These are phyloP conservation scores for Caryopteris hybrid DNA, from an alignment of 305 asterid genomes.

Conservation along the genomic window DNA sequence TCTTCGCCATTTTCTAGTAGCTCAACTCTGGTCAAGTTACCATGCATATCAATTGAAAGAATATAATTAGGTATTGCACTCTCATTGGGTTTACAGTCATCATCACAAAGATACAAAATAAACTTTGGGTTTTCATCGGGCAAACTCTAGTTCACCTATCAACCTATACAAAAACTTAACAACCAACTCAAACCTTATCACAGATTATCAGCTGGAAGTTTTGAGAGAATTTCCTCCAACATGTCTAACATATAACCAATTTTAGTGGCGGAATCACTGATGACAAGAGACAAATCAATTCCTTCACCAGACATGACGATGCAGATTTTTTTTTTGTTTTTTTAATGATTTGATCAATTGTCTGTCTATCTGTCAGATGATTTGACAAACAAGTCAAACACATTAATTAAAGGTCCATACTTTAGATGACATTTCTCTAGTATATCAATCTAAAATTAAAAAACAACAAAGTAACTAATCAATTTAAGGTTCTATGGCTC, in stretches of 20 bases:
- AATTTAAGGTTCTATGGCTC: too few species aligned
- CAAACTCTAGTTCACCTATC: conserved; percentile 8
- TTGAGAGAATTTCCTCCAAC: conserved; percentile 1
- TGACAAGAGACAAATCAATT: background rate
- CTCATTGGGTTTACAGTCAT: background rate
- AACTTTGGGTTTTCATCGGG: background rate
- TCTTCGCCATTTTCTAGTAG: background rate
- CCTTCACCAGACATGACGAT: conserved; percentile 6
- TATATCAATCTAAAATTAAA: background rate
- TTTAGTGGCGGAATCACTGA: background rate
- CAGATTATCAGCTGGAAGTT: background rate
- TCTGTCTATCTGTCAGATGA: too few species aligned
- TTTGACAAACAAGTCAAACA: too few species aligned
- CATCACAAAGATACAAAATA: conserved; percentile 1
- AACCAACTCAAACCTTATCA: background rate
- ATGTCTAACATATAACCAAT: background rate
- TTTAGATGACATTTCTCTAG: background rate
- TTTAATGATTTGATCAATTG: background rate
- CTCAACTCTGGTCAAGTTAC: background rate
- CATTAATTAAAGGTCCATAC: background rate
- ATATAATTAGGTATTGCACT: background rate
- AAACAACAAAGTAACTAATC: background rate
- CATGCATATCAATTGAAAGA: conserved; percentile 17
- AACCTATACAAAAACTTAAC: conserved; percentile 9
- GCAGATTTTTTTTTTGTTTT: background rate